These are phyloP conservation scores for Allium fistulosum DNA, from an alignment of 106 monocot species.

Conservation along the genomic window DNA sequence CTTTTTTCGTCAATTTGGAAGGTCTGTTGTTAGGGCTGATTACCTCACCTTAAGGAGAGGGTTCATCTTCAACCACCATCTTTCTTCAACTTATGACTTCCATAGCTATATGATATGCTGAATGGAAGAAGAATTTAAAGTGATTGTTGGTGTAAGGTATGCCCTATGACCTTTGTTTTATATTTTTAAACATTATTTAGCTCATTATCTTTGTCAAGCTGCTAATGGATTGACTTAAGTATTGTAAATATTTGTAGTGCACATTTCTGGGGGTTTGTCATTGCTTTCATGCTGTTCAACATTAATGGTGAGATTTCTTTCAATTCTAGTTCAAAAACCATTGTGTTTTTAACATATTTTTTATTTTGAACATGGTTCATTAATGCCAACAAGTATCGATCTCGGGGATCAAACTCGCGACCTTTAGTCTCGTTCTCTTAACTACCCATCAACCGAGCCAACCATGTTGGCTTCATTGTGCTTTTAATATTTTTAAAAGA, in stretches of 20 bases:
- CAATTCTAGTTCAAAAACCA: not conserved
- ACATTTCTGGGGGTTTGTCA: slow-evolving; percentile 81
- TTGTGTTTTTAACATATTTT: not conserved
- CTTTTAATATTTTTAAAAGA: not conserved
- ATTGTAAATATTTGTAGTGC: slow-evolving; percentile 33
- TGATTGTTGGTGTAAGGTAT: slow-evolving; percentile 95
- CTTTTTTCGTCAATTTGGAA: slow-evolving; percentile 91
- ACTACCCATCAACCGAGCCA: too few species aligned
- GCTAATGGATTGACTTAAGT: too few species aligned
- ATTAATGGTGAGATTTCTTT: slow-evolving; percentile 56
- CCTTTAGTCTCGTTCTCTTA: too few species aligned
- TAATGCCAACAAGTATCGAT: too few species aligned
- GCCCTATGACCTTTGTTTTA: slow-evolving; percentile 4
- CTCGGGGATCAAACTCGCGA: too few species aligned
- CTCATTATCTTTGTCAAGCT: not conserved
- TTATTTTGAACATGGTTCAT: too few species aligned
- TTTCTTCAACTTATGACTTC: slow-evolving; percentile 71
- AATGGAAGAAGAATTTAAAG: slow-evolving; percentile 94
- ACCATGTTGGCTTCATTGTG: not conserved
- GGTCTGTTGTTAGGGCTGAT: slow-evolving; percentile 79
- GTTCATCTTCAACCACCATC: slow-evolving; percentile 90
- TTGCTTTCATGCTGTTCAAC: slow-evolving; percentile 94
- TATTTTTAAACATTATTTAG: not conserved
- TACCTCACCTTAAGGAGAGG: slow-evolving; percentile 87
- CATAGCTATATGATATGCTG: slow-evolving; percentile 98